Evolutionary conservation across 306 rosid species (phyloP).

Genomic region (Cucurbita maxima): DNA sequence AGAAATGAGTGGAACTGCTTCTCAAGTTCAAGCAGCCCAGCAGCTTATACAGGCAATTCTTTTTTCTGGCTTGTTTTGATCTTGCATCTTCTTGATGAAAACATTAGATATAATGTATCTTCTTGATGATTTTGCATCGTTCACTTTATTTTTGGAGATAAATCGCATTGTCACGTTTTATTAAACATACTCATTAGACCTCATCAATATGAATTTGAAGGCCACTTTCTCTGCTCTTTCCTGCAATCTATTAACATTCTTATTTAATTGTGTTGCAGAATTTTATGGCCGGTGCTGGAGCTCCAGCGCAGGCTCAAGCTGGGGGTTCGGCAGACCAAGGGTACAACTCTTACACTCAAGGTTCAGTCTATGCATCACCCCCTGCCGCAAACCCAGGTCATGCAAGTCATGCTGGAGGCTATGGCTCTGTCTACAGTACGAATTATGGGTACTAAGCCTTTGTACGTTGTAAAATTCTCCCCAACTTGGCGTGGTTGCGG

Average conservation of each 20-base stretch:
- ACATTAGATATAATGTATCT: background rate
- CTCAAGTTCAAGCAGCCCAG: conserved; percentile 92
- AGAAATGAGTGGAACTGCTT: conserved; percentile 88
- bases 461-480: background rate
- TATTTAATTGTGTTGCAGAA: conserved; percentile 33
- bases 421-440: conserved; percentile 65
- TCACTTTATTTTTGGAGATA: too few species aligned
- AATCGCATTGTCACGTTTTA: too few species aligned
- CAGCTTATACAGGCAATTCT: conserved; percentile 78
- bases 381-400: conserved; percentile 61
- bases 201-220: background rate
- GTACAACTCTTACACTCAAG: conserved; percentile 58
- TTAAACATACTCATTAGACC: background rate
- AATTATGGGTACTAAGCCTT: conserved; percentile 64
- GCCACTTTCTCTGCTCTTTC: background rate
- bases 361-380: conserved; percentile 70
- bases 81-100: background rate
- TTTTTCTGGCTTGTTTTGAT: conserved; percentile 8
- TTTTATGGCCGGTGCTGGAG: conserved; percentile 89
- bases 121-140: too few species aligned
- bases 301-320: conserved; percentile 38
- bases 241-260: background rate
- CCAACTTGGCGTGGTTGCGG: background rate
- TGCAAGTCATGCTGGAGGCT: conserved; percentile 38
- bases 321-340: conserved; percentile 57